Base-by-base conservation (phyloP, 1,139 yeast genomes). In the Maudiozyma humilis region DNA sequence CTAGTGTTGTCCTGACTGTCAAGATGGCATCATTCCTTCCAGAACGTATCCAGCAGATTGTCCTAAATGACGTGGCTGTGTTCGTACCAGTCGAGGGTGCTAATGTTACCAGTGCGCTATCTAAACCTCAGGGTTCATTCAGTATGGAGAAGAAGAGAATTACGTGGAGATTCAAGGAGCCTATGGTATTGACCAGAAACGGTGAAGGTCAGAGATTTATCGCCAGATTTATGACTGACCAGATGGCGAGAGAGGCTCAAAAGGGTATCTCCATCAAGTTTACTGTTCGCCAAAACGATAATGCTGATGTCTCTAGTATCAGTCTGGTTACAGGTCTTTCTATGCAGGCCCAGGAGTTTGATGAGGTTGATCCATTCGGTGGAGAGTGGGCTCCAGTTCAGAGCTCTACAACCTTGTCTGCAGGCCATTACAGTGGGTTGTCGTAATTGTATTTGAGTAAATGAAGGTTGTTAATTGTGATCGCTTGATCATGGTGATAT, bases 41-140 rank as follows among this genome's bases (percentile, higher is more conserved):
- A 8, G 68, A 68, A 23, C 70, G 78, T 46, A 62, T 71, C 1
- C 60, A 67, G 12, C 58, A 59, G 35, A 54, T 81, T 18, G 63
- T 67, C 1, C 67, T 86, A 47, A 72, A 76, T 19, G 83, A 82
- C 54, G 69, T 88, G 42, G 72, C 78, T 29, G 78, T 89, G 8
- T 77, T 85, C 12, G 94, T 85, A 4, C 79, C 88, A 4, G 67
- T 71, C 32, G 63, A 67, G 7, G 71, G 70, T 41, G 71, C 76
- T 4, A 56, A 60, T 13, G 72, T 82, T 3, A 67, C 73, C 1
- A 74, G 87, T 20, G 96, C 96, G 1, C 79, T 88, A 48, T 83
- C 95, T 12, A 85, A 84, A 59, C 97, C 97, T 3, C 80, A 84
- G 46, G 97, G 96, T 42, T 76, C 93, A 1, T 87, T 87, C 69